Evolutionary conservation across 2,329 filamentous ascomycete species (phyloP).

Genomic region (Xylariaceae sp.): DNA sequence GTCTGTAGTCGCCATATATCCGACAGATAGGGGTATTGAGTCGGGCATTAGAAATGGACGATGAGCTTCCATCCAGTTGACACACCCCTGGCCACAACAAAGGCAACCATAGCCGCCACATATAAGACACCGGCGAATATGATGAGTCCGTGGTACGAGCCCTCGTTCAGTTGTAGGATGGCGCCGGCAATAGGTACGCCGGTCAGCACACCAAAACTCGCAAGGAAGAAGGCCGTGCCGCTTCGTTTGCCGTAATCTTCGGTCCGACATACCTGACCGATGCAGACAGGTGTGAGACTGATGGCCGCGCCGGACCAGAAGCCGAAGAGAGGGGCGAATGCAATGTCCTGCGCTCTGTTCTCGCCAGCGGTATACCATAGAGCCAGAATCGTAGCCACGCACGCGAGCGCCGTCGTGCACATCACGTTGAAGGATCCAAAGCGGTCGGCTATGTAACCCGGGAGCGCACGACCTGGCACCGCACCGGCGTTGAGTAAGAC

Average conservation of each 20-base stretch:
- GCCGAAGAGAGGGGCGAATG: slow-evolving; percentile 13
- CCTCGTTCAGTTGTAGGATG: slow-evolving; percentile 5
- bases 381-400: slow-evolving; percentile 10
- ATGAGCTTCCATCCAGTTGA: slow-evolving; percentile 10
- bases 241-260: slow-evolving; percentile 17
- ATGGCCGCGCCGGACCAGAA: slow-evolving; percentile 17
- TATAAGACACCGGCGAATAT: slow-evolving; percentile 13
- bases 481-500: slow-evolving; percentile 12
- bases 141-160: slow-evolving; percentile 12
- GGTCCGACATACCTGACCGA: slow-evolving; percentile 14
- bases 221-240: slow-evolving; percentile 15
- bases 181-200: slow-evolving; percentile 14
- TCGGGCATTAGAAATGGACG: slow-evolving; percentile 1
- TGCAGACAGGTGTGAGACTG: slow-evolving; percentile 13
- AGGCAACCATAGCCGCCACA: slow-evolving; percentile 8
- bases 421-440: slow-evolving; percentile 15
- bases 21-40: not conserved
- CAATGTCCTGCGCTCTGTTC: slow-evolving; percentile 10
- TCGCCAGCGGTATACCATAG: slow-evolving; percentile 12
- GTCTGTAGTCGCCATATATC: not conserved
- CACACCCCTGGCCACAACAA: slow-evolving; percentile 11
- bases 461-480: slow-evolving; percentile 13
- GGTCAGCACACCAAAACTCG: slow-evolving; percentile 9
- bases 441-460: slow-evolving; percentile 16
- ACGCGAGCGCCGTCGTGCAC: slow-evolving; percentile 8